phyloP scores from a whole-genome alignment of 306 rosid genomes.

The Pueraria montana region DNA sequence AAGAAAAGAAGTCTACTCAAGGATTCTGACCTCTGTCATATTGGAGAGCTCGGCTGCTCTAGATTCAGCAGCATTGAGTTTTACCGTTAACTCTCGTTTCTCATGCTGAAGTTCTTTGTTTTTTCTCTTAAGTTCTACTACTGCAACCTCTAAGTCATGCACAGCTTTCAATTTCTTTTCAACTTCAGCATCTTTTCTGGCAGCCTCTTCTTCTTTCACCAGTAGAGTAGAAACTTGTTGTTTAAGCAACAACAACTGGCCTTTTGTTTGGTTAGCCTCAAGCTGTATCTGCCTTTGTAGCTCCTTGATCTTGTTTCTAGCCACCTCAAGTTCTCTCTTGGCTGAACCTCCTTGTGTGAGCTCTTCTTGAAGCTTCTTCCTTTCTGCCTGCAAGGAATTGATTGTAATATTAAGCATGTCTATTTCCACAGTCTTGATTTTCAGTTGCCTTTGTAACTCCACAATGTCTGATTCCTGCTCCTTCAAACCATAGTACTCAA shows the following conservation, averaged over 20 bases:
- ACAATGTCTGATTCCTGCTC: conserved; percentile 77
- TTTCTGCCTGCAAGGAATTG: conserved; percentile 87
- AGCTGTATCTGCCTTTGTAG: conserved; percentile 93
- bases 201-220: conserved; percentile 81
- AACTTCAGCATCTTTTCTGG: conserved; percentile 76
- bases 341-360: conserved; percentile 61
- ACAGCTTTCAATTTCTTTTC: conserved; percentile 82
- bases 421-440: conserved; percentile 79
- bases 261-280: conserved; percentile 88
- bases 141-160: conserved; percentile 76
- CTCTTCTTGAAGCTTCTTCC: conserved; percentile 87
- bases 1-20: conserved; percentile 15
- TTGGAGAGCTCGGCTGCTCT: conserved; percentile 66
- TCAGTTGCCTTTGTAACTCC: conserved; percentile 82
- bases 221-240: conserved; percentile 86
- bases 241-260: conserved; percentile 90
- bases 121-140: conserved; percentile 80
- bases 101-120: conserved; percentile 90
- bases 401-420: conserved; percentile 83
- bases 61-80: conserved; percentile 80
- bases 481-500: conserved; percentile 85
- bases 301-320: conserved; percentile 90
- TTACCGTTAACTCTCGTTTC: conserved; percentile 80
- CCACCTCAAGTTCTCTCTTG: conserved; percentile 82
- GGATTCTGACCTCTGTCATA: conserved; percentile 79